Evolutionary conservation across 352 stramenopile genomes (phyloP).

Genomic region (Phytophthora citricola): DNA sequence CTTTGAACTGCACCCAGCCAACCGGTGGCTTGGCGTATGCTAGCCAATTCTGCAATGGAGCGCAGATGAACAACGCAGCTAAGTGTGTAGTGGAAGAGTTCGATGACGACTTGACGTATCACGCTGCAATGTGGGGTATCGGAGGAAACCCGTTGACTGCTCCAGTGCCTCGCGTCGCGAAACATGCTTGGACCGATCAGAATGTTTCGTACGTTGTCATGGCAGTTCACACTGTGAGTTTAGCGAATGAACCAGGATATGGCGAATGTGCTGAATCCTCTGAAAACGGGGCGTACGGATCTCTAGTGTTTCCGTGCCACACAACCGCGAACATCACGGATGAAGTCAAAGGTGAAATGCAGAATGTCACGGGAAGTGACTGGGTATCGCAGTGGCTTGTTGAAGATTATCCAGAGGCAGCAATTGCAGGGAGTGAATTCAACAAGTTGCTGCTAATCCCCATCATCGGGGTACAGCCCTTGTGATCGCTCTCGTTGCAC

Average conservation of each 20-base stretch:
- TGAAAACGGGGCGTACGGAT: conserved; percentile 25
- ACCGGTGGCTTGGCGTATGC: background rate
- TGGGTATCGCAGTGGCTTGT: conserved; percentile 40
- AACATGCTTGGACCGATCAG: conserved; percentile 10
- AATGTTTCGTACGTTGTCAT: conserved; percentile 12
- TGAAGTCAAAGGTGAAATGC: conserved; percentile 17
- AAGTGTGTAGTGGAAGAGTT: conserved; percentile 37
- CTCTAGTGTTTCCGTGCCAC: conserved; percentile 38
- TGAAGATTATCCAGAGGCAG: conserved; percentile 8
- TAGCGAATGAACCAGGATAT: conserved; percentile 30
- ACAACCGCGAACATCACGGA: conserved; percentile 3
- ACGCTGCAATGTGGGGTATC: conserved; percentile 35
- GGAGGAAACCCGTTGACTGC: conserved; percentile 20
- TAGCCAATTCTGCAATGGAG: conserved; percentile 31
- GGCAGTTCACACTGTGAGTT: conserved; percentile 20
- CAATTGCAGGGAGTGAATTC: background rate
- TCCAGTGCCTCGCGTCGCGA: conserved; percentile 6
- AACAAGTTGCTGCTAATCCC: conserved; percentile 26
- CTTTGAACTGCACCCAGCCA: conserved; percentile 27
- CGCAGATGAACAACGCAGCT: conserved; percentile 35
- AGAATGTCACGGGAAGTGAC: background rate
- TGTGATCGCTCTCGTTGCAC: background rate
- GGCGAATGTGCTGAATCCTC: conserved; percentile 9
- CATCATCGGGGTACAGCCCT: conserved; percentile 8
- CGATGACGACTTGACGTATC: background rate